Evolutionary conservation across 108 stramenopile genomes (phyloP).

Genomic region (Stephanodiscus triporus): DNA sequence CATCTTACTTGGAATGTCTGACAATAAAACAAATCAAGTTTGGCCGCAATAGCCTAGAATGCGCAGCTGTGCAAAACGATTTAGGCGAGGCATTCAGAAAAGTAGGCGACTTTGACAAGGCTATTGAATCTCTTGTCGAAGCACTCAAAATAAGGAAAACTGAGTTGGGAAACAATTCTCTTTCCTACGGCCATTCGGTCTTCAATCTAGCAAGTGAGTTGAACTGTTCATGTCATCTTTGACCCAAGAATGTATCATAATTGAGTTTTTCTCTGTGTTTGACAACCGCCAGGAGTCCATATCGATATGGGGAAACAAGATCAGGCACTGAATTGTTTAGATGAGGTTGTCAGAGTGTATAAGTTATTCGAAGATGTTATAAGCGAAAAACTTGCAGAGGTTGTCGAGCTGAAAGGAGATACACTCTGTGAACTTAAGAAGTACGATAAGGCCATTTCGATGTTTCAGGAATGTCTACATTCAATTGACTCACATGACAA

Average conservation of each 20-base stretch:
- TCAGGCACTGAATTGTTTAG: constrained; percentile 39
- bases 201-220: constrained; percentile 32
- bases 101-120: constrained; percentile 39
- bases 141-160: constrained; percentile 54
- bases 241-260: not conserved
- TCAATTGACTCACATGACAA: not conserved
- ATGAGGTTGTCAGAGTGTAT: constrained; percentile 37
- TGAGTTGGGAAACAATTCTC: constrained; percentile 52
- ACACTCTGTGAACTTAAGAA: constrained; percentile 30
- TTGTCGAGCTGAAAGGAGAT: constrained; percentile 40
- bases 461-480: constrained; percentile 29
- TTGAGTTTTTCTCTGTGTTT: not conserved
- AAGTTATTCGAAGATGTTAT: constrained; percentile 8
- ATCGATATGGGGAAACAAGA: constrained; percentile 36
- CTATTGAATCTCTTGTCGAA: constrained; percentile 53
- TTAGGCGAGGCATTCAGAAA: constrained; percentile 50
- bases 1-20: constrained; percentile 18
- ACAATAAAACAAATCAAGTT: constrained; percentile 31
- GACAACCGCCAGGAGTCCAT: constrained; percentile 31
- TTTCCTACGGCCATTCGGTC: constrained; percentile 46
- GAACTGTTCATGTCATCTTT: not conserved
- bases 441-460: constrained; percentile 13
- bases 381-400: constrained; percentile 15
- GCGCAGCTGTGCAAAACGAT: constrained; percentile 41
- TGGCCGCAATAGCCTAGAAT: constrained; percentile 42